Conservation (phyloP, 176 grass and related monocot genomes). For the Oryza rufipogon region DNA sequence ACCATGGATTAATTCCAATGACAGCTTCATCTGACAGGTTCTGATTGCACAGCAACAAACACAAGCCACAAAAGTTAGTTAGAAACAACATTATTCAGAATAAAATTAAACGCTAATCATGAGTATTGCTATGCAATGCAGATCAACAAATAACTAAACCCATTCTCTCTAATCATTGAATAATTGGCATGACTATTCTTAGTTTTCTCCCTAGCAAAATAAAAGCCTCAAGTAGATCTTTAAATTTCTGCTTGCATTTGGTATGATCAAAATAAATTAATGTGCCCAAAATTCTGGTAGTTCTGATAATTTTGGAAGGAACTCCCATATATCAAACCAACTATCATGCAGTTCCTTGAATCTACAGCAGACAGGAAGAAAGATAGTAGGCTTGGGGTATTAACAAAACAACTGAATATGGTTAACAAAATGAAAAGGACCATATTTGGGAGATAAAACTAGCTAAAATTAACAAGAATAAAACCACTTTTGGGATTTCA, state of each 20-base stretch:
- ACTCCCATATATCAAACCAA: slow-evolving; percentile 8
- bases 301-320: background rate
- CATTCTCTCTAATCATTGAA: background rate
- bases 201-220: background rate
- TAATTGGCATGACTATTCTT: background rate
- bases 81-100: slow-evolving; percentile 10
- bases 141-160: background rate
- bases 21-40: slow-evolving; percentile 70
- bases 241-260: slow-evolving; percentile 18
- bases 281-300: background rate
- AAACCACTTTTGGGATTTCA: background rate
- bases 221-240: background rate
- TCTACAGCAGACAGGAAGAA: background rate
- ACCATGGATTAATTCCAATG: slow-evolving; percentile 91
- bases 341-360: background rate
- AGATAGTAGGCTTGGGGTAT: background rate
- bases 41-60: slow-evolving; percentile 48
- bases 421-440: background rate
- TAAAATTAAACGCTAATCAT: background rate
- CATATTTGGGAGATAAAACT: background rate
- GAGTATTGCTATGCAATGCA: background rate
- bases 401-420: background rate
- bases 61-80: slow-evolving; percentile 12
- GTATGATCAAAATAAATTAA: slow-evolving; percentile 15
- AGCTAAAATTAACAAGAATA: background rate